A percentile compares a stretch with the other conserved stretches of the same genome.
These are phyloP conservation scores for Mycosarcoma maydis DNA, from an alignment of 1,284 basidiomycete genomes.

Conservation along the genomic window DNA sequence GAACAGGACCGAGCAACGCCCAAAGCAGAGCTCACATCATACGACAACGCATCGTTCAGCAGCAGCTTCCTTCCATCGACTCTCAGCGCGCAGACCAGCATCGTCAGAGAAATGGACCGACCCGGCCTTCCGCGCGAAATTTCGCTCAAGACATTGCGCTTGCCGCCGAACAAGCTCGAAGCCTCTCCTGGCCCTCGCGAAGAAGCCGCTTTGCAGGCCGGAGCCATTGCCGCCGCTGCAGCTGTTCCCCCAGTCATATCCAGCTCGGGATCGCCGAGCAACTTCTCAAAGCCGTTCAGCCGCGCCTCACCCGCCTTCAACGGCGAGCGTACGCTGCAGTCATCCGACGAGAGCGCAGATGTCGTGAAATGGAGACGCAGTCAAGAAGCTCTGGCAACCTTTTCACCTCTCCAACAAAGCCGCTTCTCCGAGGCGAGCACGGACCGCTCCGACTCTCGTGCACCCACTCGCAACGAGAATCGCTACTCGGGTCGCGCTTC, in stretches of 20 bases:
- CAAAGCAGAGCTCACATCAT: conserved; percentile 1
- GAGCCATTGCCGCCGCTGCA: conserved; percentile 20
- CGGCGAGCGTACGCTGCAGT: conserved; percentile 25
- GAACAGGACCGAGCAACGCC: conserved; percentile 12
- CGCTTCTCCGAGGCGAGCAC: conserved; percentile 52
- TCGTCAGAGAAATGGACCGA: neutral
- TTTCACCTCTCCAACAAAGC: conserved; percentile 39
- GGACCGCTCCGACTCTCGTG: conserved; percentile 34
- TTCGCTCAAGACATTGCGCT: conserved; percentile 33
- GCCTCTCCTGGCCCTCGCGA: conserved; percentile 21
- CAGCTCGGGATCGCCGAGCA: neutral
- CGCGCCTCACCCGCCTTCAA: conserved; percentile 12
- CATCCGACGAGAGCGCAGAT: conserved; percentile 14
- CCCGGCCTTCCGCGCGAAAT: conserved; percentile 24
- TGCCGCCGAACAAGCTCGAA: conserved; percentile 35
- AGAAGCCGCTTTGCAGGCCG: conserved; percentile 34
- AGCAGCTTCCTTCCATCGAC: too few species aligned
- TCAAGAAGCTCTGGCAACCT: conserved; percentile 18
- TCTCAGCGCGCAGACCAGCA: neutral
- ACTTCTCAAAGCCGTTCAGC: neutral
- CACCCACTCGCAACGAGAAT: conserved; percentile 39
- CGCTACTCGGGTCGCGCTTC: conserved; percentile 34
- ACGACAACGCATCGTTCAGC: conserved; percentile 8
- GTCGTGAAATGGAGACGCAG: conserved; percentile 20
- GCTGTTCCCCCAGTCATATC: conserved; percentile 3